Base-by-base conservation (phyloP, 2,329 filamentous ascomycete genomes). In the Fusarium sp. region DNA sequence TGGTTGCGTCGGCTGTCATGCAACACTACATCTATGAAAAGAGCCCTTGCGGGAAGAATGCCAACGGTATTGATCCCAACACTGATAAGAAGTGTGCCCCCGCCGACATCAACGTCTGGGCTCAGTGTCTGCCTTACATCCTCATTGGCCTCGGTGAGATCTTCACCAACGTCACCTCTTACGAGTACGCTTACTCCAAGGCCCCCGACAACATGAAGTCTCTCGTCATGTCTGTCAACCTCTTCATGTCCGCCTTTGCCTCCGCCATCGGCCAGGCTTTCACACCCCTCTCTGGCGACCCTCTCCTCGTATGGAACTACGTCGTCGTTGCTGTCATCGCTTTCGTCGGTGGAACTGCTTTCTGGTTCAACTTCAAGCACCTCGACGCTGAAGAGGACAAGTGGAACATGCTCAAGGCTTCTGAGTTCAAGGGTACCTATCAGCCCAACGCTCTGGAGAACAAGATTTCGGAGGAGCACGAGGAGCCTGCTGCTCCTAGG, bases 181-280 rank as follows among this genome's bases (percentile, higher is more conserved):
- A 93, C 73, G 93, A 94, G 80, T 94, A 94, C 73, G 93, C 93
- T 39, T 95, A 91, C 84, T 91, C 91, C 80, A 94, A 94, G 82
- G 92, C 92, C 0, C 93, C 93, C 32, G 89, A 88, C 78, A 94
- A 94, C 84, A 95, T 95, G 93, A 91, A 92, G 74, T 93, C 91
- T 3, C 86, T 95, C n/a, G 92, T 95, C 76, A 87, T 89, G 81
- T 89, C 89, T 26, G 85, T 94, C 77, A 91, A 91, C 78, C 86
- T 94, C 44, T 91, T 93, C 84, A 94, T 90, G 87, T 91, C 86
- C 36, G 92, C 92, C 65, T 86, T 95, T 74, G 90, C 90, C 3
- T 86, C 90, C 36, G 92, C 92, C 41, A 83, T 95, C 56, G 91
- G 91, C n/a, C 90, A 94, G 83, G 91, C 91, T 2, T 87, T 93